Evolutionary conservation across 176 grass and related monocot genomes (phyloP).

Genomic region (Carex pumila): DNA sequence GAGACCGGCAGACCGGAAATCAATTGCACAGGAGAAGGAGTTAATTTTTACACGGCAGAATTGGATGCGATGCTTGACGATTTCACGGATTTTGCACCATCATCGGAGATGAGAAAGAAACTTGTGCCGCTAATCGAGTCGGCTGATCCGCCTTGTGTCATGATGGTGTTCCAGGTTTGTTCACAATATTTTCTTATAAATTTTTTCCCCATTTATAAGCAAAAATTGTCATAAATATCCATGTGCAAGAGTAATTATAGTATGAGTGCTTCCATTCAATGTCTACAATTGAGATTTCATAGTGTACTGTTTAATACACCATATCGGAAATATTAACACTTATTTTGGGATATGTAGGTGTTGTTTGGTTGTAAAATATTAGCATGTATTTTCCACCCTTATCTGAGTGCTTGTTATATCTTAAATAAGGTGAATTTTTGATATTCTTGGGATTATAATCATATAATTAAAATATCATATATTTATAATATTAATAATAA

Average conservation of each 20-base stretch:
- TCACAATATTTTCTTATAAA: neutral
- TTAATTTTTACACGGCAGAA: slow-evolving; percentile 23
- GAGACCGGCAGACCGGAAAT: slow-evolving; percentile 33
- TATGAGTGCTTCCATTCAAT: neutral
- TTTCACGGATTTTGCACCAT: slow-evolving; percentile 21
- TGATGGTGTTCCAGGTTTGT: slow-evolving; percentile 5
- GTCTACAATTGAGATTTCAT: neutral
- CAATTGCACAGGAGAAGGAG: slow-evolving; percentile 51
- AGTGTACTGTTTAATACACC: too few relatives aligned
- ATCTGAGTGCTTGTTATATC: too few relatives aligned
- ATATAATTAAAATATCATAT: too few relatives aligned
- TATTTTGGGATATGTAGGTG: too few relatives aligned
- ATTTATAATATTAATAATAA: too few relatives aligned
- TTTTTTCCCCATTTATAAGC: neutral
- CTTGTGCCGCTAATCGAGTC: slow-evolving; percentile 12
- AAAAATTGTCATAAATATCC: neutral
- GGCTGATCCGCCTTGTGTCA: neutral
- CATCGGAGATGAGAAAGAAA: slow-evolving; percentile 6
- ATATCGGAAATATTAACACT: too few relatives aligned
- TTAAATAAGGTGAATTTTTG: too few relatives aligned
- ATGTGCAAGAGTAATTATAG: neutral
- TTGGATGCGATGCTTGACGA: slow-evolving; percentile 26
- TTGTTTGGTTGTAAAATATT: too few relatives aligned
- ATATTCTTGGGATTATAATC: too few relatives aligned
- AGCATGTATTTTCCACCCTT: too few relatives aligned